phyloP scores from a whole-genome alignment of 768 basidiomycete genomes.

The Podaxis sp. region DNA sequence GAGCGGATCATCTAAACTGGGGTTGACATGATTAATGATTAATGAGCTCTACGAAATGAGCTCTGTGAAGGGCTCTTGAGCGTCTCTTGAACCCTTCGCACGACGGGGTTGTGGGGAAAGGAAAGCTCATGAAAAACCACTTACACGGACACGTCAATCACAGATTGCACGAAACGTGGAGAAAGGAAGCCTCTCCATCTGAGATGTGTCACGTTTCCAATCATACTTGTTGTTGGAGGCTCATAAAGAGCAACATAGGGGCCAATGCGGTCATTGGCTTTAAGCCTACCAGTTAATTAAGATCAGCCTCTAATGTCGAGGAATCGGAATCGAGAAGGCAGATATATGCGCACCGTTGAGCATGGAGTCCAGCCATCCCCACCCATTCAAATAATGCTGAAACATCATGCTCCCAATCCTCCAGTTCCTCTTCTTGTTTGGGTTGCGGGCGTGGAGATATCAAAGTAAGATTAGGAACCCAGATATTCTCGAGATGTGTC shows the following conservation, averaged over 20 bases:
- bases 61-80: neutral
- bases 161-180: conserved; percentile 48
- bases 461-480: conserved; percentile 4
- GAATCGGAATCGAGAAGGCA: neutral
- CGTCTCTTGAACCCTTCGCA: neutral
- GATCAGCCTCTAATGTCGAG: neutral
- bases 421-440: conserved; percentile 32
- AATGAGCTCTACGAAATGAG: neutral
- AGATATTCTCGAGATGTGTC: conserved; percentile 3
- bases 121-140: conserved; percentile 17
- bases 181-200: conserved; percentile 62
- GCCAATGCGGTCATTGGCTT: conserved; percentile 62
- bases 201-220: conserved; percentile 52
- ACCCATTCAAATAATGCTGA: conserved; percentile 67
- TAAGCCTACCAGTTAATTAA: conserved; percentile 41
- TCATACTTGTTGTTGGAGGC: conserved; percentile 41
- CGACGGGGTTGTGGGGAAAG: neutral
- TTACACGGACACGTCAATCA: conserved; percentile 48
- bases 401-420: conserved; percentile 51
- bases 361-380: conserved; percentile 65
- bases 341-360: conserved; percentile 52
- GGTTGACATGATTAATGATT: neutral
- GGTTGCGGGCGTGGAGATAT: conserved; percentile 18
- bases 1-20: conserved; percentile 2
- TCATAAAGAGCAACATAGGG: conserved; percentile 71